A percentile compares a stretch with the other conserved stretches of the same genome.
These are phyloP conservation scores for Flagelloscypha sp. DNA, from an alignment of 768 basidiomycete species.

Conservation along the genomic window DNA sequence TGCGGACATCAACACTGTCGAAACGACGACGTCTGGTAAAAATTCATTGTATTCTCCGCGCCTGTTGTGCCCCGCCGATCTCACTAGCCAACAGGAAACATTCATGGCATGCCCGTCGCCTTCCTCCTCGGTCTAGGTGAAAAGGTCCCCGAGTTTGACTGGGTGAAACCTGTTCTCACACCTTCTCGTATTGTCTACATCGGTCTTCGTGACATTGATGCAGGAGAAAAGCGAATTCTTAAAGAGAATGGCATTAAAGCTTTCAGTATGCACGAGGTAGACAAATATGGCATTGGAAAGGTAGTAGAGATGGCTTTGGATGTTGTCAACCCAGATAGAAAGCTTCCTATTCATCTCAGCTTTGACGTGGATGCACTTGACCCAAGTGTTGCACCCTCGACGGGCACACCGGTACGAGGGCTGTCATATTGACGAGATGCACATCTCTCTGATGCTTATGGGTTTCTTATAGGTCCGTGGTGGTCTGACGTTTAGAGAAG, in stretches of 20 bases:
- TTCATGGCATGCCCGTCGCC: constrained; percentile 97
- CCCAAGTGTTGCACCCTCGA: constrained; percentile 92
- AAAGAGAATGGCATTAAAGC: constrained; percentile 74
- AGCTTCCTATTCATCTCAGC: constrained; percentile 85
- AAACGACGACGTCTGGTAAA: constrained; percentile 70
- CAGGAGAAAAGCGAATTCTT: constrained; percentile 81
- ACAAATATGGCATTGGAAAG: constrained; percentile 85
- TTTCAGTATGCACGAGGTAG: constrained; percentile 89
- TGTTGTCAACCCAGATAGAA: constrained; percentile 79
- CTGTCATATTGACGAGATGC: not conserved
- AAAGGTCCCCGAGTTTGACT: constrained; percentile 36
- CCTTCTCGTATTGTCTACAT: constrained; percentile 88
- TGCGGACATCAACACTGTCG: constrained; percentile 89
- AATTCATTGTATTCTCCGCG: constrained; percentile 14
- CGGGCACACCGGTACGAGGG: constrained; percentile 78
- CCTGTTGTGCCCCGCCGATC: constrained; percentile 5
- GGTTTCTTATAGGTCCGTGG: constrained; percentile 62
- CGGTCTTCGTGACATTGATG: constrained; percentile 89
- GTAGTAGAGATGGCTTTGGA: constrained; percentile 97
- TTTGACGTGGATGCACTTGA: constrained; percentile 97
- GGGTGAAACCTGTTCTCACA: constrained; percentile 59
- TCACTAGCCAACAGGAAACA: constrained; percentile 53
- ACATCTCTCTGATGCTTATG: not conserved
- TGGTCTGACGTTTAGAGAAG: constrained; percentile 91
- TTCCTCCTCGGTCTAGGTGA: constrained; percentile 62